Conservation (phyloP, 2,329 filamentous ascomycete species). For the Tolypocladium ovalisporum region DNA sequence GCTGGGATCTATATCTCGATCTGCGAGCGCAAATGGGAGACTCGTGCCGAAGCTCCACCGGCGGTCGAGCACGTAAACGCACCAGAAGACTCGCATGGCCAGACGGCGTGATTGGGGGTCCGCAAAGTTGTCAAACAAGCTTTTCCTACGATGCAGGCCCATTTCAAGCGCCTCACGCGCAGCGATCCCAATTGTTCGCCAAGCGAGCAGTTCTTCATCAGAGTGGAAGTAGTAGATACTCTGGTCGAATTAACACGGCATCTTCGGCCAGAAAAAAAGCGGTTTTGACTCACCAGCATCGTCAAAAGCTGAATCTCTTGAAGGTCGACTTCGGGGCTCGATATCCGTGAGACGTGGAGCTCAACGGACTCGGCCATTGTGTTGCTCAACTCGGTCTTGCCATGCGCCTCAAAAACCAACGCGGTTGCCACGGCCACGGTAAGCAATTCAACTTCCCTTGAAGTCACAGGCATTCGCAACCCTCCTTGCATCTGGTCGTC, state of each 20-base stretch:
- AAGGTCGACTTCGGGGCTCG: conserved; percentile 17
- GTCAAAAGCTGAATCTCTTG: conserved; percentile 21
- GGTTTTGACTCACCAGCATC: conserved; percentile 13
- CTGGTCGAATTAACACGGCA: conserved; percentile 5
- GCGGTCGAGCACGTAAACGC: conserved; percentile 38
- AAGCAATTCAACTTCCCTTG: conserved; percentile 20
- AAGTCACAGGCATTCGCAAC: not conserved
- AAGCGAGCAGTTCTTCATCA: conserved; percentile 37
- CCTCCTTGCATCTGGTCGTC: not conserved
- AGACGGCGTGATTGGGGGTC: conserved; percentile 16
- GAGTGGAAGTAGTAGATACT: conserved; percentile 32
- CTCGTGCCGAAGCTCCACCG: conserved; percentile 42
- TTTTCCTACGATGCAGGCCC: conserved; percentile 34
- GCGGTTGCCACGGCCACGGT: conserved; percentile 22
- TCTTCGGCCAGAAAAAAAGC: not conserved
- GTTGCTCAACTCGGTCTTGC: conserved; percentile 16
- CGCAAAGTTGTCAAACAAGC: conserved; percentile 26
- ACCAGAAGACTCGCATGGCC: conserved; percentile 35
- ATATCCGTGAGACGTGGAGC: conserved; percentile 14
- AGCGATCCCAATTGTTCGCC: conserved; percentile 35
- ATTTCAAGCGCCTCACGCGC: conserved; percentile 34
- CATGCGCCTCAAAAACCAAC: conserved; percentile 19
- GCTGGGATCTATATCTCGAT: conserved; percentile 37
- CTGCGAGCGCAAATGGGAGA: conserved; percentile 34
- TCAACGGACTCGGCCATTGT: conserved; percentile 19